A percentile compares a stretch with the other conserved stretches of the same genome.
Evolutionary conservation across 805 yeast species (phyloP).

Genomic region (Sugiyamaella marilandica): DNA sequence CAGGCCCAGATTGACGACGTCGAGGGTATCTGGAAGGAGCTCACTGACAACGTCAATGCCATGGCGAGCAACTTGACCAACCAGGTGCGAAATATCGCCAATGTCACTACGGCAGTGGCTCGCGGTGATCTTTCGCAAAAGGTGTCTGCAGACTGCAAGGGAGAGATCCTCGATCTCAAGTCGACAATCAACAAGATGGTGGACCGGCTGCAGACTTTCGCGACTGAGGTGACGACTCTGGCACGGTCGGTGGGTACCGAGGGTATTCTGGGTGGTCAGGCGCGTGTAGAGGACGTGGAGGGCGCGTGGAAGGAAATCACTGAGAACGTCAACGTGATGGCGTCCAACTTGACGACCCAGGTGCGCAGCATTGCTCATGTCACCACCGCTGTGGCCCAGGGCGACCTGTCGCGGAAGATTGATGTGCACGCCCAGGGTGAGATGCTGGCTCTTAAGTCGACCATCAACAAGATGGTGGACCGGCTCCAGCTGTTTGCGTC

Average conservation of each 20-base stretch:
- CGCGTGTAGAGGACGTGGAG: constrained; percentile 70
- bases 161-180: constrained; percentile 73
- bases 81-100: constrained; percentile 83
- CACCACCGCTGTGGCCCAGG: constrained; percentile 88
- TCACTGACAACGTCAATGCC: constrained; percentile 79
- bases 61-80: constrained; percentile 86
- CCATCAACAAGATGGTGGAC: constrained; percentile 92
- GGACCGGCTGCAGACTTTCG: constrained; percentile 74
- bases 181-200: constrained; percentile 87
- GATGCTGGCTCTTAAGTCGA: constrained; percentile 74
- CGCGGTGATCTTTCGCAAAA: constrained; percentile 76
- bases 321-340: constrained; percentile 85
- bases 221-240: constrained; percentile 78
- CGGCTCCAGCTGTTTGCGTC: constrained; percentile 81
- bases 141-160: constrained; percentile 82
- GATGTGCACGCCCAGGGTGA: constrained; percentile 90
- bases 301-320: constrained; percentile 86
- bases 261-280: constrained; percentile 86
- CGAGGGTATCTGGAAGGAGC: constrained; percentile 83
- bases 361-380: constrained; percentile 87
- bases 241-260: constrained; percentile 88
- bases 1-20: constrained; percentile 77
- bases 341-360: constrained; percentile 78
- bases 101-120: constrained; percentile 84
- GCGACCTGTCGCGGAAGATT: constrained; percentile 79